These are phyloP conservation scores for Aureobasidium melanogenum DNA, from an alignment of 2,329 filamentous ascomycete genomes.

Conservation along the genomic window DNA sequence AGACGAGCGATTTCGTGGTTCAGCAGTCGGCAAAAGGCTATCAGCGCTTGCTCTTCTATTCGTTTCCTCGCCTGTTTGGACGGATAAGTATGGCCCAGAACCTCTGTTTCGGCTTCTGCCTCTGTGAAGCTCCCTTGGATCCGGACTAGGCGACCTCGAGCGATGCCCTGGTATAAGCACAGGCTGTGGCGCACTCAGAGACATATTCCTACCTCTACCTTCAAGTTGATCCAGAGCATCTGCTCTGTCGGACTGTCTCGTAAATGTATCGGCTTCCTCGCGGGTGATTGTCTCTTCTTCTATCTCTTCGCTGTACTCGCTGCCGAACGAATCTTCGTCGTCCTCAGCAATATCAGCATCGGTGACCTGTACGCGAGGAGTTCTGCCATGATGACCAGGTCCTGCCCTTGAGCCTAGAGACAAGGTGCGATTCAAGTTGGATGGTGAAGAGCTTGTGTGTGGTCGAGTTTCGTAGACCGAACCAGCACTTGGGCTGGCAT, in stretches of 20 bases:
- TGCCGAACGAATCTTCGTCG: background rate
- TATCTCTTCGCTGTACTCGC: background rate
- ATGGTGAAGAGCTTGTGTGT: background rate
- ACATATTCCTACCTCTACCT: background rate
- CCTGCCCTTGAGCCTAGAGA: constrained; percentile 3
- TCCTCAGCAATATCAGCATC: background rate
- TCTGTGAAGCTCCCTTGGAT: background rate
- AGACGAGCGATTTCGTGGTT: background rate
- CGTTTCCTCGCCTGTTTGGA: background rate
- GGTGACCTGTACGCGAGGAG: background rate
- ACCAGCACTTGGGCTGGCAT: background rate
- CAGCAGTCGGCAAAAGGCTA: background rate
- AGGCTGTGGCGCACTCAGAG: background rate
- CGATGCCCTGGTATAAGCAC: background rate
- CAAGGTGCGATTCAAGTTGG: background rate
- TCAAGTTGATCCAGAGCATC: background rate
- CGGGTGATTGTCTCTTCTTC: background rate
- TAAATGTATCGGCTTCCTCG: background rate
- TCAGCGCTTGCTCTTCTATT: background rate
- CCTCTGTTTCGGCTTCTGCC: background rate
- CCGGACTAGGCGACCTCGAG: background rate
- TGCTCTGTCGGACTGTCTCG: background rate
- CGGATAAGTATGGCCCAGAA: background rate
- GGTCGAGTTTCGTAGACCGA: background rate
- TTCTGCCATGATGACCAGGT: background rate